Conservation (phyloP, 108 stramenopile species). For the Pseudonitzschia pungens region DNA sequence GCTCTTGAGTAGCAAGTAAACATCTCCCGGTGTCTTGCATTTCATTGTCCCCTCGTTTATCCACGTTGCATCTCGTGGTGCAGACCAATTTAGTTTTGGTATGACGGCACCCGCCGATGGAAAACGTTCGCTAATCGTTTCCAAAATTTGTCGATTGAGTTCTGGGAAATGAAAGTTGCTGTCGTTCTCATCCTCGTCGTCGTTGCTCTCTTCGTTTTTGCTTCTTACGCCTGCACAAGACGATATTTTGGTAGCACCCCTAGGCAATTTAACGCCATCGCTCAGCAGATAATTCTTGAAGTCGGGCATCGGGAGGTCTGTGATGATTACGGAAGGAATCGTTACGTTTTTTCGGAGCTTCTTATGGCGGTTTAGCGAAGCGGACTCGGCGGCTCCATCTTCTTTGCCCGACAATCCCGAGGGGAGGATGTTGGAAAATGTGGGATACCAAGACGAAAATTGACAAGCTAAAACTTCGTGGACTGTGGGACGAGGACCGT, state of each 20-base stretch:
- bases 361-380: not conserved
- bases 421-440: conserved; percentile 28
- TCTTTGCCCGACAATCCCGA: not conserved
- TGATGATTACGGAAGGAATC: conserved; percentile 56
- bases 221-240: conserved; percentile 52
- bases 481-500: conserved; percentile 19
- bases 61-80: conserved; percentile 93
- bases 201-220: conserved; percentile 29
- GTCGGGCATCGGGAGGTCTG: conserved; percentile 50
- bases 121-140: conserved; percentile 36
- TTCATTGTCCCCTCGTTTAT: conserved; percentile 88
- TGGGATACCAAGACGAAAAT: conserved; percentile 46
- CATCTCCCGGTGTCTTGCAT: conserved; percentile 85
- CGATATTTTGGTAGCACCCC: conserved; percentile 58
- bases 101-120: conserved; percentile 21
- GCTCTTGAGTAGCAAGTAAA: conserved; percentile 91
- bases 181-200: conserved; percentile 28
- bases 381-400: not conserved
- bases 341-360: conserved; percentile 58
- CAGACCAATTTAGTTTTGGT: conserved; percentile 91
- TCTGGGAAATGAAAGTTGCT: conserved; percentile 47
- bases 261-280: conserved; percentile 84
- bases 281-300: conserved; percentile 76
- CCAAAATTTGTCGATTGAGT: conserved; percentile 43
- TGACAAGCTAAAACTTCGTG: conserved; percentile 39